phyloP scores from a whole-genome alignment of 2,329 filamentous ascomycete species.

The Juglanconis juglandina region DNA sequence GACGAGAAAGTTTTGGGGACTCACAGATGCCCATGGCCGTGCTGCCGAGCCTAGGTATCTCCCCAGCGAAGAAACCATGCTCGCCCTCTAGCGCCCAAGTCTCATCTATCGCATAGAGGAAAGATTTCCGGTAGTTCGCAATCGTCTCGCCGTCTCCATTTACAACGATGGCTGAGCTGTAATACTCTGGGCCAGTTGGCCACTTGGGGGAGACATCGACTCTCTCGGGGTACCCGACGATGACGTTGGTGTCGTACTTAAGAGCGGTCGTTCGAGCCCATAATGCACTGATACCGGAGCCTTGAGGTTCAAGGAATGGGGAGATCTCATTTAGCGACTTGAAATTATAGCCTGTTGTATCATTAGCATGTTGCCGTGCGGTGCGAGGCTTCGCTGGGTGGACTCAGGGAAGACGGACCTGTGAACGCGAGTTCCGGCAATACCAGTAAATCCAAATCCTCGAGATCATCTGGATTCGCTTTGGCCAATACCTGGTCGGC shows the following conservation, averaged over 20 bases:
- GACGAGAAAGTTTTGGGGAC: constrained; percentile 19
- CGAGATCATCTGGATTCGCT: constrained; percentile 50
- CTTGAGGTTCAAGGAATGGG: constrained; percentile 65
- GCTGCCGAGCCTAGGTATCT: constrained; percentile 45
- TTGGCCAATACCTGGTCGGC: constrained; percentile 59
- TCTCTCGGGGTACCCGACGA: constrained; percentile 72
- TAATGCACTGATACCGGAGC: constrained; percentile 62
- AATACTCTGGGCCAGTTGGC: constrained; percentile 51
- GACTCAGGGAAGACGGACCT: constrained; percentile 41
- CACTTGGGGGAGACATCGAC: constrained; percentile 48
- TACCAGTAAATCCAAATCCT: constrained; percentile 66
- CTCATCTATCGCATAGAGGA: constrained; percentile 58
- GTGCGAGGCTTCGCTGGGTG: background rate
- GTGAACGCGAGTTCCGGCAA: constrained; percentile 74
- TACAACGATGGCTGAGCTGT: constrained; percentile 53
- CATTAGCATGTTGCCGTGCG: background rate
- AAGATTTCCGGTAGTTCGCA: constrained; percentile 59
- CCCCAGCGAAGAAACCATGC: constrained; percentile 6
- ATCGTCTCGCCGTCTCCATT: constrained; percentile 55
- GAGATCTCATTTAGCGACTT: constrained; percentile 63
- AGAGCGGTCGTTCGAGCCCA: constrained; percentile 69
- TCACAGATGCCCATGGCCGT: constrained; percentile 58
- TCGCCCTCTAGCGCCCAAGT: constrained; percentile 55
- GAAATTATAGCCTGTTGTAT: constrained; percentile 68
- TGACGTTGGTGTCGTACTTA: constrained; percentile 64